phyloP scores from a whole-genome alignment of 2,329 filamentous ascomycete genomes.

The Fusarium sp. region DNA sequence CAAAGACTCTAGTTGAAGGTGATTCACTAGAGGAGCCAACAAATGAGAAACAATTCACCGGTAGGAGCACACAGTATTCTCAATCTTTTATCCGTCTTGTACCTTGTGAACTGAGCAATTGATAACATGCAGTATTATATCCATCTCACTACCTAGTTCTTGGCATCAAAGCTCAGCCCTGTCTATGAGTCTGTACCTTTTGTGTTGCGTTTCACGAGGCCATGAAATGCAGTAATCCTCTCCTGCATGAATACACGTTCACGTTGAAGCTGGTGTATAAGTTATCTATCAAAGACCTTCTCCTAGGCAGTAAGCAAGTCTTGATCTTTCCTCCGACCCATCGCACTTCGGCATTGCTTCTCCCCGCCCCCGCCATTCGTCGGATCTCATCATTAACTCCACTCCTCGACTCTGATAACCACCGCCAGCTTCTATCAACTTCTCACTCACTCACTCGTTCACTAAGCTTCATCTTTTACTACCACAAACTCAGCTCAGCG shows the following conservation, averaged over 20 bases:
- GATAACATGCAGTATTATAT: too few species aligned
- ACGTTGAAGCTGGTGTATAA: background rate
- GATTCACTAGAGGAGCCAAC: background rate
- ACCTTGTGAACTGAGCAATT: too few species aligned
- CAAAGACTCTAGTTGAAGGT: background rate
- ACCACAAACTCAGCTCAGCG: background rate
- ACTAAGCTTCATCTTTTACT: background rate
- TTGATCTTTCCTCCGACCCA: constrained; percentile 10
- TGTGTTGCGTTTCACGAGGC: background rate
- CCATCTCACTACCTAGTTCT: background rate
- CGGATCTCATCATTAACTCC: constrained; percentile 27
- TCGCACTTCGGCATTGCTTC: constrained; percentile 23
- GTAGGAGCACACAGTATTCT: background rate
- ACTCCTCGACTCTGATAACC: constrained; percentile 16
- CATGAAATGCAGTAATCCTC: background rate
- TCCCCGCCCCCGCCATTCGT: constrained; percentile 26
- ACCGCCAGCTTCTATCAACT: constrained; percentile 19
- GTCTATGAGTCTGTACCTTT: background rate
- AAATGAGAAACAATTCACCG: background rate
- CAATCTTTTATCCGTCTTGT: too few species aligned
- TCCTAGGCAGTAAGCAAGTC: constrained; percentile 15
- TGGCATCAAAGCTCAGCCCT: background rate
- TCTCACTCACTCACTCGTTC: constrained; percentile 2
- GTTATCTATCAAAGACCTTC: background rate
- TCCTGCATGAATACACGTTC: background rate